These are phyloP conservation scores for Priceomyces melissophilus DNA, from an alignment of 805 yeast species.

Conservation along the genomic window DNA sequence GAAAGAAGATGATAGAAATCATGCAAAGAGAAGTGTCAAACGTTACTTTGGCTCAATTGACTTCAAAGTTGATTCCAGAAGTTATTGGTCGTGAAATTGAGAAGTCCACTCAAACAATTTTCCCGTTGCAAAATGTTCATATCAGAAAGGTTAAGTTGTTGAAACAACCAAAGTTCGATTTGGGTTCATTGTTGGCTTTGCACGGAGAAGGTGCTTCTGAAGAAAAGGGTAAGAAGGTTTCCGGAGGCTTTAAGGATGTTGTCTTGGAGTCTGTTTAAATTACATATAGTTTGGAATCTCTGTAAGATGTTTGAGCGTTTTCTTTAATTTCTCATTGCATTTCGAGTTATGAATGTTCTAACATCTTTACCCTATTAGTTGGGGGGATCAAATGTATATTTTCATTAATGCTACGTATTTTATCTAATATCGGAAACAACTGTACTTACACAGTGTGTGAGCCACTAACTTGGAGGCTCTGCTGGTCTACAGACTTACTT, in stretches of 20 bases:
- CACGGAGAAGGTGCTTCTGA: conserved; percentile 87
- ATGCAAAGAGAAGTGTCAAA: conserved; percentile 89
- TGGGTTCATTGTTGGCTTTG: conserved; percentile 87
- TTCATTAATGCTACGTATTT: conserved; percentile 13
- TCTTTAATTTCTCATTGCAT: background rate
- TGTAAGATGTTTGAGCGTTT: background rate
- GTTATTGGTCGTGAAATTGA: conserved; percentile 95
- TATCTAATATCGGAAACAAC: background rate
- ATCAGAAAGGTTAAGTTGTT: conserved; percentile 95
- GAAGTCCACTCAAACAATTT: conserved; percentile 86
- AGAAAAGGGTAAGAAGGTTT: conserved; percentile 96
- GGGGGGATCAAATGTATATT: conserved; percentile 9
- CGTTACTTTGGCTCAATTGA: conserved; percentile 90
- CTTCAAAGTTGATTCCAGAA: conserved; percentile 94
- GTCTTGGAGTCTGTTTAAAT: conserved; percentile 86
- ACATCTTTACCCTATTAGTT: background rate
- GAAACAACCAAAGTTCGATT: conserved; percentile 95
- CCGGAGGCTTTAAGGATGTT: conserved; percentile 93
- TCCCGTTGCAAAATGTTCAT: conserved; percentile 95
- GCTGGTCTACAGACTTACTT: no score
- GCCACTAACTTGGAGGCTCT: background rate
- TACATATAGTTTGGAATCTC: background rate
- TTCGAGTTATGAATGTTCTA: conserved; percentile 1
- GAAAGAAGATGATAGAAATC: conserved; percentile 91
- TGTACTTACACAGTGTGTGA: no score